Percentiles rank a stretch among this genome's conserved stretches.
Evolutionary conservation across 2,329 filamentous ascomycete genomes (phyloP).

Genomic region (Talaromyces sp.): DNA sequence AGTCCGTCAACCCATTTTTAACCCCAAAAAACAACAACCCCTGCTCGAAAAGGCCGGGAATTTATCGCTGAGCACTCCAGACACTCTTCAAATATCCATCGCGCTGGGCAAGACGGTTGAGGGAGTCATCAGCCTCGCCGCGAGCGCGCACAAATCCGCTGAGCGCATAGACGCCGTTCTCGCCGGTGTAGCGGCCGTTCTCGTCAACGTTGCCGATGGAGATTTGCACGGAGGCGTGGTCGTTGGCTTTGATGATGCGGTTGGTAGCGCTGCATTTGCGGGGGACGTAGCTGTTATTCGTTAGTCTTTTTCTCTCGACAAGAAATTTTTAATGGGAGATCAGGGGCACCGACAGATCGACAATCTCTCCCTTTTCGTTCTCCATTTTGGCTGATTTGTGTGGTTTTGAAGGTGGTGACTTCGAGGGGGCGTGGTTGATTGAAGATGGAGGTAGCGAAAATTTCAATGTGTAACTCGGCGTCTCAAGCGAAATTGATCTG

Average conservation of each 20-base stretch:
- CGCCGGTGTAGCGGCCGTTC: conserved; percentile 93
- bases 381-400: conserved; percentile 71
- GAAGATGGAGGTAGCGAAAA: neutral
- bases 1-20: conserved; percentile 18
- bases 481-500: neutral
- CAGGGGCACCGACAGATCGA: conserved; percentile 78
- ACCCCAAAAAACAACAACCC: neutral
- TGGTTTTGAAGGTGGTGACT: neutral
- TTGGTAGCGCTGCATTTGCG: conserved; percentile 98
- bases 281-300: conserved; percentile 74
- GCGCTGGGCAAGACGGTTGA: conserved; percentile 93
- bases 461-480: neutral
- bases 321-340: neutral
- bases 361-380: conserved; percentile 99
- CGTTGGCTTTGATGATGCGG: conserved; percentile 99
- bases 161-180: conserved; percentile 96
- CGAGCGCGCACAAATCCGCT: conserved; percentile 97
- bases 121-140: conserved; percentile 94
- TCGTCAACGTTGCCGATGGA: conserved; percentile 97
- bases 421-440: neutral
- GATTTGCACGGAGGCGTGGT: conserved; percentile 98
- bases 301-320: neutral
- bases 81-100: conserved; percentile 97
- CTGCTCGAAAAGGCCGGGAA: conserved; percentile 6
- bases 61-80: conserved; percentile 71